Evolutionary conservation across 2,329 filamentous ascomycete species (phyloP).

Genomic region (Kalaharituber pfeilii): DNA sequence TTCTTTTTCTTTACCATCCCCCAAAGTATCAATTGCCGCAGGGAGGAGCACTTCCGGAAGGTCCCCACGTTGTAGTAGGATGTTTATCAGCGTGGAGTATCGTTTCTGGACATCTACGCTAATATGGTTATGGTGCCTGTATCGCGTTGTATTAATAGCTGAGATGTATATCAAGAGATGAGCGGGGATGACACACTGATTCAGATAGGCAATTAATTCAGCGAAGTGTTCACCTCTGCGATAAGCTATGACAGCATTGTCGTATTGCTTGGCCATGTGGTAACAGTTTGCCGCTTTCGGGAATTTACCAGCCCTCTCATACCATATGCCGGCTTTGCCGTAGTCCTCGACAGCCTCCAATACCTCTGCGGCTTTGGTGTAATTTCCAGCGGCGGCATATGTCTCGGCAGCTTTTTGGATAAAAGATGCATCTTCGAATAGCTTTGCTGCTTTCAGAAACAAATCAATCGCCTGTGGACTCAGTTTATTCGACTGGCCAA

Average conservation of each 20-base stretch:
- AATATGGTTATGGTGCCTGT: neutral
- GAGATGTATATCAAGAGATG: no score
- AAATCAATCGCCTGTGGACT: neutral
- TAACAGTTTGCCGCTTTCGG: neutral
- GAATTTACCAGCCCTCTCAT: neutral
- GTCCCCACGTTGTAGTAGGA: neutral
- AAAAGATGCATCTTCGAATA: neutral
- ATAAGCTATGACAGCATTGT: neutral
- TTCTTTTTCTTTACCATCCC: neutral
- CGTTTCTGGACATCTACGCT: neutral
- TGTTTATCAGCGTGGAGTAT: neutral
- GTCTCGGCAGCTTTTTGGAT: neutral
- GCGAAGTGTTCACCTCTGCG: neutral
- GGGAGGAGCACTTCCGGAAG: neutral
- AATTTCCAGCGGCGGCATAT: neutral
- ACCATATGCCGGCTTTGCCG: neutral
- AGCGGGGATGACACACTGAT: neutral
- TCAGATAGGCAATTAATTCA: neutral
- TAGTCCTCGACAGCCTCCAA: neutral
- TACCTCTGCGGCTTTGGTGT: neutral
- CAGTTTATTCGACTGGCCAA: neutral
- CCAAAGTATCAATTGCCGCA: neutral
- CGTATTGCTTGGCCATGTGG: neutral
- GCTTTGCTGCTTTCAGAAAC: neutral
- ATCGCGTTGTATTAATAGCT: no score